Percentiles rank a stretch among this genome's conserved stretches.
phyloP scores from a whole-genome alignment of 805 yeast genomes.

The Saccharomycopsis fermentans region DNA sequence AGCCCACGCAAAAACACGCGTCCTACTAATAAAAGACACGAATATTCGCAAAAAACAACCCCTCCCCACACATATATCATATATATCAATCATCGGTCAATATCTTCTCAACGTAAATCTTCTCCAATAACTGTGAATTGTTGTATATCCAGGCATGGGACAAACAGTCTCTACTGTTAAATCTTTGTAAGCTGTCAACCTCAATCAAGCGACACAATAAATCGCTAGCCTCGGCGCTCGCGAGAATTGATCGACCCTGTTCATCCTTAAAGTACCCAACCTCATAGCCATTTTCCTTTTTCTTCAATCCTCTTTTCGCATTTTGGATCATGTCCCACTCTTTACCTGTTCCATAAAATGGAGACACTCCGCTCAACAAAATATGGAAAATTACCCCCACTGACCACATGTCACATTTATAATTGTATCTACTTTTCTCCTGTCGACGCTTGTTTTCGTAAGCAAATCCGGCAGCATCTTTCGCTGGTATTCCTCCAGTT shows the following conservation, averaged over 20 bases:
- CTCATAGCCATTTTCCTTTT: constrained; percentile 29
- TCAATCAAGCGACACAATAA: constrained; percentile 34
- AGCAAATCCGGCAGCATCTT: background rate
- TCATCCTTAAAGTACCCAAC: constrained; percentile 29
- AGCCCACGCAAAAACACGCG: no score
- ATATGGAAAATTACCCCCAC: constrained; percentile 52
- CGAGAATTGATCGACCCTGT: constrained; percentile 31
- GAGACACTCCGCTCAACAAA: constrained; percentile 53
- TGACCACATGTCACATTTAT: constrained; percentile 62
- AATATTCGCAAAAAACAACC: no score
- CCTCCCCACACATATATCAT: no score
- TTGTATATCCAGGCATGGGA: constrained; percentile 36
- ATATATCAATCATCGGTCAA: background rate
- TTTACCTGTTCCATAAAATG: constrained; percentile 43
- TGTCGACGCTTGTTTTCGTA: constrained; percentile 3
- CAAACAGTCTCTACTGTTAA: constrained; percentile 31
- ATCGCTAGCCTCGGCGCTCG: constrained; percentile 34
- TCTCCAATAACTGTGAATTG: background rate
- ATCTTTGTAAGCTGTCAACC: constrained; percentile 30
- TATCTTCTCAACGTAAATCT: background rate
- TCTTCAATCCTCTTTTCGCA: background rate
- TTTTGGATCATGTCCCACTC: constrained; percentile 25
- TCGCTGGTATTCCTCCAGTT: constrained; percentile 9
- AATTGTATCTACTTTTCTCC: constrained; percentile 33
- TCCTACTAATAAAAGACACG: no score